Percentiles rank a stretch among this genome's conserved stretches.
Evolutionary conservation across 192 early-diverging fungal genomes (phyloP).

Genomic region (Haplosporangium gracile): DNA sequence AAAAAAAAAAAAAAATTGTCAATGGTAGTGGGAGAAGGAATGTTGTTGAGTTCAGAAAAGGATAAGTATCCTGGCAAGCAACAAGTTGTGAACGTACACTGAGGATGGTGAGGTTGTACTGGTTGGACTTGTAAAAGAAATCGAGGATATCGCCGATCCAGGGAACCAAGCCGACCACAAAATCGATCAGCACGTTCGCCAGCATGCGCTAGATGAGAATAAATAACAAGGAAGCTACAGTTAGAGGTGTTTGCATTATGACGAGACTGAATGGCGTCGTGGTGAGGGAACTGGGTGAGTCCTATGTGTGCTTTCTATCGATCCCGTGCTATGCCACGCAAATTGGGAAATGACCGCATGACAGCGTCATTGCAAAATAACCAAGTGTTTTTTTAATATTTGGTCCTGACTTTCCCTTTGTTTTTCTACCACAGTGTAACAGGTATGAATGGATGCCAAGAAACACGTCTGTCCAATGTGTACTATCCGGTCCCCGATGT

Average conservation of each 20-base stretch:
- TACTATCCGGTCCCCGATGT: not conserved
- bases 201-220: slow-evolving; percentile 34
- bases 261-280: not conserved
- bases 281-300: not conserved
- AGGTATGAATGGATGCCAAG: not conserved
- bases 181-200: slow-evolving; percentile 42
- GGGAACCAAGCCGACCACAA: slow-evolving; percentile 38
- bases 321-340: not conserved
- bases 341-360: not conserved
- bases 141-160: slow-evolving; percentile 50
- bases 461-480: not conserved
- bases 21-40: not conserved
- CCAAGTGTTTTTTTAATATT: not conserved
- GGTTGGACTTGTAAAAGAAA: slow-evolving; percentile 51
- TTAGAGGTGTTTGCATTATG: not conserved
- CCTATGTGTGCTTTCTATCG: not conserved
- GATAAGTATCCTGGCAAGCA: not conserved
- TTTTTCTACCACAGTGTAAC: not conserved
- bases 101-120: slow-evolving; percentile 53
- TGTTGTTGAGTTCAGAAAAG: not conserved
- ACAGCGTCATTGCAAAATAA: not conserved
- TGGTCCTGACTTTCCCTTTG: not conserved
- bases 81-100: slow-evolving; percentile 20
- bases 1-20: not conserved
- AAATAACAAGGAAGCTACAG: not conserved